Base-by-base conservation (phyloP, 345 rosid genomes). In the Lepidium sativum region DNA sequence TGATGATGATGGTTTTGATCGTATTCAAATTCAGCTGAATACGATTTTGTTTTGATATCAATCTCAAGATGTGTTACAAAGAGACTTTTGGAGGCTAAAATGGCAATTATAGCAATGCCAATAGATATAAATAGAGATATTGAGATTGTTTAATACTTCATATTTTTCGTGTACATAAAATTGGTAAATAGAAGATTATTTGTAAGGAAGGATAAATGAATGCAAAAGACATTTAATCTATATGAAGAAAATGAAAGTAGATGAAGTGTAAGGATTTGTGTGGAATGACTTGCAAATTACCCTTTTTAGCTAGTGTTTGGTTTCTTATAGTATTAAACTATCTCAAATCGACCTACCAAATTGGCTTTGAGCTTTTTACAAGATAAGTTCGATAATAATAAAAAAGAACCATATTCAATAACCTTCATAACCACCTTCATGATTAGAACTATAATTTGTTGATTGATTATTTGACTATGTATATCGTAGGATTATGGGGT, bases 221-320 rank as follows among this genome's bases (percentile, higher is more conserved):
- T 31, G 62, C 62, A 63, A 55, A 33, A 18, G 32, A 40, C 23
- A 56, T 4, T 44, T 39, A 59, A 44, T 34, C 2, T 65, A 66
- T 65, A 72, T 16, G 54, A 52, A 59, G 38, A 68, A 52, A n/a
- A 75, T 71, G 84, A 79, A 68, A 90, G 82, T 85, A 71, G 64
- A 75, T 75, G 85, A 88, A 85, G 95, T 77, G 80, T 60, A 92
- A 77, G 92, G 73, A 59, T 83, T 51, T 72, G 84, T 72, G n/a
- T 88, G 65, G 79, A 85, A 81, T 88, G 88, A 43, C 98, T 92
- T 92, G 82, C 92, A 92, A 86, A 86, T 79, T 82, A 92, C 92
- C 82, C 82, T 76, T 72, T 59, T 76, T n/a, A n/a, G n/a, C 14
- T 39, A 60, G 40, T 33, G 53, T 61, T 74, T 54, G 59, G 63